Conservation (phyloP, 768 basidiomycete genomes). For the Tulasnella sp. region DNA sequence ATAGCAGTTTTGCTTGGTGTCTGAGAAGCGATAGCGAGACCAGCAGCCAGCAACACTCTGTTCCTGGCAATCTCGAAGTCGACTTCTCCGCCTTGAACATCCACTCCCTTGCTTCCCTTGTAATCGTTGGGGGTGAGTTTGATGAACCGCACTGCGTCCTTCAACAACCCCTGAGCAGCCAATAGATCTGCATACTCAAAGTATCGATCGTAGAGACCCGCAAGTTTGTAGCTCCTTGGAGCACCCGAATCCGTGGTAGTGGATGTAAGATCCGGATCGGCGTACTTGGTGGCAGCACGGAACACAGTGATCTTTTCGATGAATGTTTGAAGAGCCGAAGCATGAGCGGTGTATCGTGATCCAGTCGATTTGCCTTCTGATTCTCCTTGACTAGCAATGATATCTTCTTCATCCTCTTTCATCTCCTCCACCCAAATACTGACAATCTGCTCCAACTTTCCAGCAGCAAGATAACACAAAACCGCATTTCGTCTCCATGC, state of each 20-base stretch:
- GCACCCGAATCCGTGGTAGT: constrained; percentile 33
- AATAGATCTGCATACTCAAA: constrained; percentile 91
- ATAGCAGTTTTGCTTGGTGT: constrained; percentile 28
- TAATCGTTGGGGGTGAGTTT: constrained; percentile 69
- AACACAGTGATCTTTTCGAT: constrained; percentile 96
- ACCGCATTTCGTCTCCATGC: constrained; percentile 77
- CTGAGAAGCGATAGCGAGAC: constrained; percentile 27
- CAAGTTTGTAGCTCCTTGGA: constrained; percentile 64
- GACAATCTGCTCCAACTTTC: constrained; percentile 73
- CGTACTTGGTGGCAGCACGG: constrained; percentile 69
- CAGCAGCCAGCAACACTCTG: constrained; percentile 33
- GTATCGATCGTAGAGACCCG: constrained; percentile 80
- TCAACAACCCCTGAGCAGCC: constrained; percentile 76
- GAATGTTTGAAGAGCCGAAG: constrained; percentile 79
- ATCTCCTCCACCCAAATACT: constrained; percentile 89
- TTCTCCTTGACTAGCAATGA: constrained; percentile 24
- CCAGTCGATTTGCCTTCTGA: constrained; percentile 27
- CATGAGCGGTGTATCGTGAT: constrained; percentile 65
- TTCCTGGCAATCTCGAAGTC: constrained; percentile 36
- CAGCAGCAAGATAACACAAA: constrained; percentile 84
- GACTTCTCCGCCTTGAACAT: constrained; percentile 24
- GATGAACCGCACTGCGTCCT: constrained; percentile 69
- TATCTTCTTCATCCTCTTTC: constrained; percentile 58
- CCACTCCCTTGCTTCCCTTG: constrained; percentile 43
- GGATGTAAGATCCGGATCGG: constrained; percentile 52